These are phyloP conservation scores for Bryoglossum gracile DNA, from an alignment of 495 filamentous ascomycete genomes.

Conservation along the genomic window DNA sequence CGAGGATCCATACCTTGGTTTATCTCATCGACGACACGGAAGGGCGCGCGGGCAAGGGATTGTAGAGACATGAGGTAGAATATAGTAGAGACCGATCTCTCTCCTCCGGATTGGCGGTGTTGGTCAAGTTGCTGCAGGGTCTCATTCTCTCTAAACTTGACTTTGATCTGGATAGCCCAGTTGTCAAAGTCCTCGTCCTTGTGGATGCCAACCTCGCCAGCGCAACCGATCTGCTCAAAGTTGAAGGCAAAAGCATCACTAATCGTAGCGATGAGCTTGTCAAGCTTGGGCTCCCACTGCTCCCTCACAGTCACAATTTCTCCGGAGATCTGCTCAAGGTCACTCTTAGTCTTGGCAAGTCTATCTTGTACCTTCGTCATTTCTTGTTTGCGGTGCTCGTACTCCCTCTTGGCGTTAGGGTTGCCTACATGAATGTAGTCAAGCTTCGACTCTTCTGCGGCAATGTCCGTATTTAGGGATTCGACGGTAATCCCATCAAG, in stretches of 20 bases:
- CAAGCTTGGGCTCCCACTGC: conserved; percentile 81
- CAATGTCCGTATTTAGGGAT: conserved; percentile 65
- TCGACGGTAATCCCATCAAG: conserved; percentile 45
- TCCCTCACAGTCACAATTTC: conserved; percentile 44
- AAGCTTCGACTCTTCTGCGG: conserved; percentile 63
- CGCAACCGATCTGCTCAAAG: conserved; percentile 88
- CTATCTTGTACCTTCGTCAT: conserved; percentile 37
- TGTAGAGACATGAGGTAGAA: conserved; percentile 99
- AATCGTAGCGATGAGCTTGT: conserved; percentile 69
- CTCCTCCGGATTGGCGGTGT: conserved; percentile 92
- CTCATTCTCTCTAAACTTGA: conserved; percentile 87
- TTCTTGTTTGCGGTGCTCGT: conserved; percentile 56
- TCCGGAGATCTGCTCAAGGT: conserved; percentile 47
- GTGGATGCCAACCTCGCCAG: conserved; percentile 78
- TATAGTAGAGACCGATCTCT: conserved; percentile 93
- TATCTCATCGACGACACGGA: conserved; percentile 98
- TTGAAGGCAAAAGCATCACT: conserved; percentile 84
- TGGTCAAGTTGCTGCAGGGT: conserved; percentile 75
- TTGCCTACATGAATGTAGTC: conserved; percentile 76
- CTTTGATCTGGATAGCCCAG: conserved; percentile 89
- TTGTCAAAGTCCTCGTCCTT: conserved; percentile 85
- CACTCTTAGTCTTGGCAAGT: conserved; percentile 34
- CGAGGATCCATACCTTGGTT: conserved; percentile 99
- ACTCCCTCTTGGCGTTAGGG: conserved; percentile 68
- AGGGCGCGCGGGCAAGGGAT: conserved; percentile 87